Evolutionary conservation across 257 asterid species (phyloP).

Genomic region (Fraxinus americana): DNA sequence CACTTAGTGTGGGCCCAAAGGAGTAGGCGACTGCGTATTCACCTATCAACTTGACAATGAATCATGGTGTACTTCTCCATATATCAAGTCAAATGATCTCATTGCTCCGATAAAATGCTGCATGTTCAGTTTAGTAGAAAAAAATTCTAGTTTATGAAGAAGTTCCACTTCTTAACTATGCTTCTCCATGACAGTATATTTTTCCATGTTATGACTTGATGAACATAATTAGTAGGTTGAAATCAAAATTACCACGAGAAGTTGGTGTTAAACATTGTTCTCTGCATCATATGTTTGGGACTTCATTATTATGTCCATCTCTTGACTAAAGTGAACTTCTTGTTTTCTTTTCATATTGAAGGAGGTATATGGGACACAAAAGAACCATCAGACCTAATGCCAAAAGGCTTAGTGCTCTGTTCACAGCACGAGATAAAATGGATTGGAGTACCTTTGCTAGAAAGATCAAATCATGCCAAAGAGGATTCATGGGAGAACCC

Average conservation of each 20-base stretch:
- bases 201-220: constrained; percentile 1
- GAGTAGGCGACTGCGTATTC: not conserved
- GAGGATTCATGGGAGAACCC: constrained; percentile 99
- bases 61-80: not conserved
- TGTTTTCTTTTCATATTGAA: constrained; percentile 35
- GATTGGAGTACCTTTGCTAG: constrained; percentile 76
- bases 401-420: constrained; percentile 81
- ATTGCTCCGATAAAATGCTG: not conserved
- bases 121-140: not conserved
- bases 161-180: not conserved
- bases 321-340: constrained; percentile 20
- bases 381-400: constrained; percentile 96
- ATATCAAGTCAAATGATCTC: not conserved
- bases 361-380: constrained; percentile 98
- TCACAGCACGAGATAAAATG: constrained; percentile 64
- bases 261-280: not conserved
- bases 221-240: constrained; percentile 2
- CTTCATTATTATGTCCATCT: not conserved
- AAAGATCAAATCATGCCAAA: constrained; percentile 86
- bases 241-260: not conserved
- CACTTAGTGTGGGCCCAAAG: not conserved
- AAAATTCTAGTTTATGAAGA: not conserved
- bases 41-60: not conserved
- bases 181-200: not conserved
- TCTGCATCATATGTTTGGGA: not conserved